Evolutionary conservation across 148 eudicot genomes (phyloP).

Genomic region (Salicornia ramosissima): DNA sequence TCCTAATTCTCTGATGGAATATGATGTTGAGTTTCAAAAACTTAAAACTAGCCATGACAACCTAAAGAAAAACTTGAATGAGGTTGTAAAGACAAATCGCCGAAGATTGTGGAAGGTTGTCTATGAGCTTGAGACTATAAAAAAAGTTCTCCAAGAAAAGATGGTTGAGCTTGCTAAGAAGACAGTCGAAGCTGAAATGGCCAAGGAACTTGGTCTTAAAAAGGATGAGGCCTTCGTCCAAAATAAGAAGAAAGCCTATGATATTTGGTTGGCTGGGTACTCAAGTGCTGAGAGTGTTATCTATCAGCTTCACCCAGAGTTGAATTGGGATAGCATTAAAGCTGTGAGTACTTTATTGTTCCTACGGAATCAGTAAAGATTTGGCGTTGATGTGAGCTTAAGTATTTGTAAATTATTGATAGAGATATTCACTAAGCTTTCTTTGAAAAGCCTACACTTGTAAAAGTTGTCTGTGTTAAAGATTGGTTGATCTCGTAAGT

Average conservation of each 20-base stretch:
- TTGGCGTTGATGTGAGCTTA: not conserved
- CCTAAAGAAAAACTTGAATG: not conserved
- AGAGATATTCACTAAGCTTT: too few species aligned
- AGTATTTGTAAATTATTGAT: too few species aligned
- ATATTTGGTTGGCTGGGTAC: not conserved
- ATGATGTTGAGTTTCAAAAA: constrained; percentile 1
- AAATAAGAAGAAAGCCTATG: not conserved
- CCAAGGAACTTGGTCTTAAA: not conserved
- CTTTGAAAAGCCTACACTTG: too few species aligned
- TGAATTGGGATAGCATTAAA: constrained; percentile 3
- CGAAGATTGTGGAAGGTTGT: not conserved
- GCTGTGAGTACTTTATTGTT: not conserved
- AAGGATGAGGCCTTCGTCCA: not conserved
- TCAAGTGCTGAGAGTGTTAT: not conserved
- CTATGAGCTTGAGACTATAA: not conserved
- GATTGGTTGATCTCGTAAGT: not conserved
- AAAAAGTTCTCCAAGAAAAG: constrained; percentile 4
- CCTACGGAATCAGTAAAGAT: not conserved
- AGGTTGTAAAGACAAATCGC: not conserved
- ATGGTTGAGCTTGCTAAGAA: not conserved
- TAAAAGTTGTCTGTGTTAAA: too few species aligned
- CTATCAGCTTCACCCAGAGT: not conserved
- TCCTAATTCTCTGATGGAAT: not conserved
- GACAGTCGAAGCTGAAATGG: not conserved
- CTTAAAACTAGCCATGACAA: not conserved